phyloP scores from a whole-genome alignment of 169 alveolate genomes.

The Plasmodium adleri region DNA sequence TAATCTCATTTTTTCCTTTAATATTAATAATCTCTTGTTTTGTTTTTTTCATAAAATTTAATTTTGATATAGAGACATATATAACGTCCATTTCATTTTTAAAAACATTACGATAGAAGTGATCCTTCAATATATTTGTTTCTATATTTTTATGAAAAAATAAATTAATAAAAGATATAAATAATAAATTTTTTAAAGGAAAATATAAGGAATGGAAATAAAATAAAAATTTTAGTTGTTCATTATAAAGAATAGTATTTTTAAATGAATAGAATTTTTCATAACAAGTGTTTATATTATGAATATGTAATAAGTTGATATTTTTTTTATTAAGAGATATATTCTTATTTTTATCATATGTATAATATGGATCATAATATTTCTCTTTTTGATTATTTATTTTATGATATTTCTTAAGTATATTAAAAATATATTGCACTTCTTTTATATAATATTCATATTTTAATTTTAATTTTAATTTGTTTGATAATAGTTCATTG shows the following conservation, averaged over 20 bases:
- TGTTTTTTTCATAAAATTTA: slow-evolving; percentile 18
- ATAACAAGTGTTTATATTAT: slow-evolving; percentile 13
- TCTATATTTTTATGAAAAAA: slow-evolving; percentile 19
- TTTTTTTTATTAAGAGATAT: too few relatives aligned
- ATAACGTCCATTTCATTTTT: slow-evolving; percentile 56
- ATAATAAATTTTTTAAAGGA: slow-evolving; percentile 47
- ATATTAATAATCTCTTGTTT: neutral
- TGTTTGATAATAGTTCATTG: slow-evolving; percentile 6
- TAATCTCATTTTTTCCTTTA: too few relatives aligned
- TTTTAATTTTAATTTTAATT: slow-evolving; percentile 38
- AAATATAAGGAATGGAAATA: slow-evolving; percentile 46
- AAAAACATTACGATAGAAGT: slow-evolving; percentile 33
- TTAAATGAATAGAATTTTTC: slow-evolving; percentile 33
- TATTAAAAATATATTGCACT: slow-evolving; percentile 34
- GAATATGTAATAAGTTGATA: too few relatives aligned
- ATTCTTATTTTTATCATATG: neutral
- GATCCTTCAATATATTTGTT: slow-evolving; percentile 9
- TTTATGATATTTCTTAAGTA: neutral
- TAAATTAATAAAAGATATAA: slow-evolving; percentile 34
- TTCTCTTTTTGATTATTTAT: neutral
- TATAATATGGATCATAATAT: neutral
- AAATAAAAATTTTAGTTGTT: slow-evolving; percentile 40
- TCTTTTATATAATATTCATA: slow-evolving; percentile 46
- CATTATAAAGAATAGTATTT: slow-evolving; percentile 24
- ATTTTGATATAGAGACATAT: slow-evolving; percentile 19